Base-by-base conservation (phyloP, 495 filamentous ascomycete genomes). In the Neurospora sp. region DNA sequence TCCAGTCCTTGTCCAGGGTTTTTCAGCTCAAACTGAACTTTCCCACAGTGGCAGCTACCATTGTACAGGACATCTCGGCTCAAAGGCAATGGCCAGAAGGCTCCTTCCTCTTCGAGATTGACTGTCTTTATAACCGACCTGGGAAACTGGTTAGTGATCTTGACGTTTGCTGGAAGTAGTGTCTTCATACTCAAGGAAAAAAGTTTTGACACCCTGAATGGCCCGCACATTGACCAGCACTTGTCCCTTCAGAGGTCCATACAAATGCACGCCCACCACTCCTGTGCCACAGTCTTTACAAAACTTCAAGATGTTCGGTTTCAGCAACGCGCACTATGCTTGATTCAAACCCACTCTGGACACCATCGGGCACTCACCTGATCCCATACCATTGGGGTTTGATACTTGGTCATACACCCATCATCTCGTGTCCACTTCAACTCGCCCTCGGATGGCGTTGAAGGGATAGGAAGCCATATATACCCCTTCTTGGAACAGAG, bases 401-500 rank as follows among this genome's bases (percentile, higher is more conserved):
- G 27, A 72, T 78, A 76, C 20, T 68, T 38, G 0, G 37, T 68
- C 40, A 76, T 16, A 4, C 4, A 2, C 1, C 69, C 72, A 9
- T 71, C 71, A 38, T 76, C 68, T 20, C 73, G 70, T 8, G 68
- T 71, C 39, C 73, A 70, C 2, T 27, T 53, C 14, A 65, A 37
- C 9, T 17, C 31, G 27, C 27, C 53, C 53, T 35, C 53, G 22
- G 35, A 76, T 69, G 20, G 31, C 22, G 9, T 40, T 53, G 3
- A 59, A 3, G 20, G 22, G 27, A 4, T 0, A 59, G 37, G 16
- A 12, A 73, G 35, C 75, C 75, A 77, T 3, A 77, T 69, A 31
- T 70, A 74, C 1, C 74, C 79, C 35, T 73, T 76, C 70, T 80
- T 81, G 20, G 71, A 70, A 22, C 76, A 79, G 17, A 79, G 75